Evolutionary conservation across 495 filamentous ascomycete species (phyloP), one percentile per base, ranked within the genome.

Genomic region (Penicillium taxi): DNA sequence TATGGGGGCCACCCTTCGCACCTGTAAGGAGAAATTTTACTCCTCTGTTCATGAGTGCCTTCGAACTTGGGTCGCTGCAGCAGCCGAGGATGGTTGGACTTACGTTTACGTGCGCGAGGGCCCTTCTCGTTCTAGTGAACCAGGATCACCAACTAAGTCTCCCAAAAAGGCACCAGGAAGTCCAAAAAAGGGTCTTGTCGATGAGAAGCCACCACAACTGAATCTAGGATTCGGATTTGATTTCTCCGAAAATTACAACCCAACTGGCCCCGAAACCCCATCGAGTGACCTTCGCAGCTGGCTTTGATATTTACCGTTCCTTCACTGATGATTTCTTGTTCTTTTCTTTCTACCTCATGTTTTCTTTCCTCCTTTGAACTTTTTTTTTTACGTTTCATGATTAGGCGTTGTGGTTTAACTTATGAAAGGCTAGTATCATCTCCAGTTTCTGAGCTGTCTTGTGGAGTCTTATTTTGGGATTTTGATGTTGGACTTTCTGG

Each of bases 11-110:
- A 87, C 74, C 39, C 58, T 96, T 45, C 75, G 91, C 11, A 80
- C 89, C 14, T 96, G 91, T 70, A 98, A 96, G 59, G 91, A 95
- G 59, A 96, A 95, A 53, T 90, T 96, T 55, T 96, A 98, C 48
- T 80, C 80, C 1, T 73, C 81, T 14, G 84, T 98, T 8, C 91
- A 98, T 56, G 86, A 88, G 42, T 84, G 80, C 13, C 67, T 98
- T 33, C 74, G 81, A 36, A 88, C 82, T 18, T 98, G 91, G 91
- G 82, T 96, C 18, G 80, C 77, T 2, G 93, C 89, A 1, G 87
- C 86, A 0, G 67, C 59, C 21, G 88, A 86, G 25, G 91, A 98
- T 63, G 85, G 77, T 18, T 98, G 91, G 93, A 74, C 84, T 37
- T 79, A 83, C 21, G 61, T 68, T 24, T 70, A 75, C 35, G 88